Conservation (phyloP, 2,329 filamentous ascomycete genomes). For the Amauroascus verrucosus region DNA sequence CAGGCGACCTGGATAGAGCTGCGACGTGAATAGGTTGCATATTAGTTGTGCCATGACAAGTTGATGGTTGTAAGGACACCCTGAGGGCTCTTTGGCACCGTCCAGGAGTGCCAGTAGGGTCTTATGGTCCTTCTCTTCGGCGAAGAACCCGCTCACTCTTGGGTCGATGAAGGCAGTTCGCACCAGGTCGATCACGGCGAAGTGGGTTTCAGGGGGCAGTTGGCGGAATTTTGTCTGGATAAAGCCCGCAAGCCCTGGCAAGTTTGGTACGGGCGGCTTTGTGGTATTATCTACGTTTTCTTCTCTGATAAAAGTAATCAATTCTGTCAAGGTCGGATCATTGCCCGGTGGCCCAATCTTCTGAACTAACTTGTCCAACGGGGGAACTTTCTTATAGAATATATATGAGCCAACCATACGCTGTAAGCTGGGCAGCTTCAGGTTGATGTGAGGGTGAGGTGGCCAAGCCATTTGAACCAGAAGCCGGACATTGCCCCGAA, state of each 20-base stretch:
- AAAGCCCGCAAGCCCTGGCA: conserved; percentile 54
- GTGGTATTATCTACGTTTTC: conserved; percentile 49
- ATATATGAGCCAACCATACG: conserved; percentile 57
- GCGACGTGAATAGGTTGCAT: conserved; percentile 74
- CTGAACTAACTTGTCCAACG: conserved; percentile 65
- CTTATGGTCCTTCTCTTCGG: conserved; percentile 58
- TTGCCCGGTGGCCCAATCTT: conserved; percentile 62
- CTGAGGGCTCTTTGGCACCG: conserved; percentile 45
- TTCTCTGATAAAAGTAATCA: conserved; percentile 62
- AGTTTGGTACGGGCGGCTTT: conserved; percentile 59
- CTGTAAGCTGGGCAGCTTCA: conserved; percentile 61
- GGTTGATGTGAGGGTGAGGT: conserved; percentile 61
- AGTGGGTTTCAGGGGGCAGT: conserved; percentile 57
- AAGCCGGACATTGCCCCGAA: conserved; percentile 62
- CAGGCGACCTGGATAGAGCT: conserved; percentile 58
- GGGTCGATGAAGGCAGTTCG: conserved; percentile 66
- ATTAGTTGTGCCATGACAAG: conserved; percentile 73
- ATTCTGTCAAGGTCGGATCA: conserved; percentile 49
- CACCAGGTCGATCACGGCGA: conserved; percentile 76
- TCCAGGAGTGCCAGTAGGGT: conserved; percentile 51
- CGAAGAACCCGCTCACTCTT: conserved; percentile 70
- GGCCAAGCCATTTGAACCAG: conserved; percentile 66
- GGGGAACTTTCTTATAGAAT: conserved; percentile 66
- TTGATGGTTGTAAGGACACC: conserved; percentile 68
- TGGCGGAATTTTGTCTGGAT: conserved; percentile 46